Base-by-base conservation (phyloP, 495 filamentous ascomycete species). In the Opeltia flavorubescens region DNA sequence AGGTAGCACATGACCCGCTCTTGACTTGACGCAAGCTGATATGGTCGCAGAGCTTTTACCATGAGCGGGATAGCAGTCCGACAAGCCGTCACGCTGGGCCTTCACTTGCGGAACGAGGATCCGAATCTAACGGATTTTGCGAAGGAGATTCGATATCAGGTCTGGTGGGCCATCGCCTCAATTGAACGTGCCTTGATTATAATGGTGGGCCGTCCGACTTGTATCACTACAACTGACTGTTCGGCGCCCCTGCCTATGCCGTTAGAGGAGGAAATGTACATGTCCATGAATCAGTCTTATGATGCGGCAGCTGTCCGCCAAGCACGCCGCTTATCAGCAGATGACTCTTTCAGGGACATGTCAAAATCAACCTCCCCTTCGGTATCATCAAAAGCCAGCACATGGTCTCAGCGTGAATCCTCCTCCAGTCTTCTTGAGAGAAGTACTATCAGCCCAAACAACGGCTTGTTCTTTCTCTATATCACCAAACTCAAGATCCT, bases 161-260 rank as follows among this genome's bases (percentile, higher is more conserved):
- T 82, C 15, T 83, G 78, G 78, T 83, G 77, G 73, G 74, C 76
- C 28, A 50, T 83, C 3, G 79, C 77, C 48, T 72, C 66, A 1
- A 66, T 81, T 43, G 80, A 83, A 48, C 71, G 77, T 39, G 56
- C 71, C 30, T 64, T 83, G 17, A 70, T 72, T 34, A 67, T 73
- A 24, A 80, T 81, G 66, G 81, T 76, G 7, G 80, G 80, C n/a
- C 70, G 80, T n/a, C 69, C 77, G 6, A 72, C 71, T 28, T 73
- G 69, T 43, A 76, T 81, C 25, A 63, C 67, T 23, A 72, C 79
- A 50, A 67, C 65, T 31, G 66, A 77, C 50, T 78, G 74, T 54
- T 76, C 75, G 36, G 68, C 71, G 3, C 75, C 80, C n/a, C 58
- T 80, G 51, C 78, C 80, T 2, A 46, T 74, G 12, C 73, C 77